Evolutionary conservation across 495 filamentous ascomycete genomes (phyloP).

Genomic region (Aspergillus biplanus): DNA sequence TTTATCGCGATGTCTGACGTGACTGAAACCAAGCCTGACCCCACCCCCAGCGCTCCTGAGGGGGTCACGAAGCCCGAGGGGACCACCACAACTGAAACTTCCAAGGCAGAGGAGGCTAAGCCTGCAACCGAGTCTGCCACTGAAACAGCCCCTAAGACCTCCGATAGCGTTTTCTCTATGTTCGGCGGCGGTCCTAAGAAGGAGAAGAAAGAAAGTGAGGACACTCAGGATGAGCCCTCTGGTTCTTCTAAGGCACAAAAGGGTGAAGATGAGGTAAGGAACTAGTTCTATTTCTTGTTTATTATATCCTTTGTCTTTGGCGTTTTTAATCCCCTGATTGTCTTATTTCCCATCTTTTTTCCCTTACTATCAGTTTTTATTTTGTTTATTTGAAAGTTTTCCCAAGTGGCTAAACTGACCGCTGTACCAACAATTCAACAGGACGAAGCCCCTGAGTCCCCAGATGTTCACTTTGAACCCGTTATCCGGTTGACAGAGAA

Average conservation of each 20-base stretch:
- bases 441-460: conserved; percentile 77
- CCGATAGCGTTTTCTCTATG: conserved; percentile 90
- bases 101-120: conserved; percentile 40
- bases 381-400: background rate
- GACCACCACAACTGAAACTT: conserved; percentile 36
- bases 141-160: conserved; percentile 57
- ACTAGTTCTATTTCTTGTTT: conserved; percentile 21
- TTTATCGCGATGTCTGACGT: conserved; percentile 50
- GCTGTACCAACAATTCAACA: conserved; percentile 18
- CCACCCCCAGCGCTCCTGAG: conserved; percentile 50
- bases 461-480: conserved; percentile 95
- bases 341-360: background rate
- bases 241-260: conserved; percentile 87
- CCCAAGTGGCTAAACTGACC: conserved; percentile 4
- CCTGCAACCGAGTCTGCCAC: conserved; percentile 43
- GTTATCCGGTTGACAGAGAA: conserved; percentile 94
- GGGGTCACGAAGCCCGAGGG: conserved; percentile 41
- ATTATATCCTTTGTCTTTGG: background rate
- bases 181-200: conserved; percentile 90
- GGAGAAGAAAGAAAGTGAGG: conserved; percentile 82
- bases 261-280: conserved; percentile 54
- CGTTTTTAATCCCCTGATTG: conserved; percentile 4
- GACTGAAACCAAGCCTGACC: conserved; percentile 53
- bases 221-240: conserved; percentile 76
- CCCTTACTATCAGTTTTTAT: background rate